These are phyloP conservation scores for Thraustotheca clavata DNA, from an alignment of 352 stramenopile genomes.

Conservation along the genomic window DNA sequence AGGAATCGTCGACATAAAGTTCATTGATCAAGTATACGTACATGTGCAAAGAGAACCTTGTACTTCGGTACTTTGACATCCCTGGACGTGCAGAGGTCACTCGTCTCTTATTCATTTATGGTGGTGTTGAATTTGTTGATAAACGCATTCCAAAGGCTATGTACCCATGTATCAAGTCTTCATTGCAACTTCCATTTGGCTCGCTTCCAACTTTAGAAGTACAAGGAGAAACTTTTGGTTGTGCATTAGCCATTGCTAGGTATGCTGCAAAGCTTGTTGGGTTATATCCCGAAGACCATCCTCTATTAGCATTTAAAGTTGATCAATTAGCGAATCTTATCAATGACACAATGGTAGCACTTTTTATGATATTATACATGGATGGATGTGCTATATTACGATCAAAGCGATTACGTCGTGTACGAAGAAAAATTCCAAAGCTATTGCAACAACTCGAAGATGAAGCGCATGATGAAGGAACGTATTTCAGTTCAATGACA, in stretches of 20 bases:
- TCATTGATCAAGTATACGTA: background rate
- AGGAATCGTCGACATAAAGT: background rate
- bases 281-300: conserved; percentile 34
- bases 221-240: conserved; percentile 33
- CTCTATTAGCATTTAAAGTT: conserved; percentile 31
- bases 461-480: background rate
- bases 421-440: background rate
- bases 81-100: conserved; percentile 40
- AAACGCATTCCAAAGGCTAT: conserved; percentile 26
- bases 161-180: conserved; percentile 1
- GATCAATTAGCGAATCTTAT: conserved; percentile 39
- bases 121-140: conserved; percentile 43
- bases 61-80: conserved; percentile 45
- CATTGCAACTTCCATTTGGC: conserved; percentile 29
- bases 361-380: conserved; percentile 14
- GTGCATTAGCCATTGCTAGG: conserved; percentile 47
- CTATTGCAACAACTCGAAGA: background rate
- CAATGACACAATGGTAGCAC: conserved; percentile 4
- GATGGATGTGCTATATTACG: background rate
- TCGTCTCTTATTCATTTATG: conserved; percentile 36
- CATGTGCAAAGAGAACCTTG: conserved; percentile 12
- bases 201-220: conserved; percentile 46
- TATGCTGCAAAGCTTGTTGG: conserved; percentile 44
- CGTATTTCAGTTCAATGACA: conserved; percentile 19
- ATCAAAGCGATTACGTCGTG: background rate